Evolutionary conservation across 441 rosid species (phyloP).

Genomic region (Omphalea diandra): DNA sequence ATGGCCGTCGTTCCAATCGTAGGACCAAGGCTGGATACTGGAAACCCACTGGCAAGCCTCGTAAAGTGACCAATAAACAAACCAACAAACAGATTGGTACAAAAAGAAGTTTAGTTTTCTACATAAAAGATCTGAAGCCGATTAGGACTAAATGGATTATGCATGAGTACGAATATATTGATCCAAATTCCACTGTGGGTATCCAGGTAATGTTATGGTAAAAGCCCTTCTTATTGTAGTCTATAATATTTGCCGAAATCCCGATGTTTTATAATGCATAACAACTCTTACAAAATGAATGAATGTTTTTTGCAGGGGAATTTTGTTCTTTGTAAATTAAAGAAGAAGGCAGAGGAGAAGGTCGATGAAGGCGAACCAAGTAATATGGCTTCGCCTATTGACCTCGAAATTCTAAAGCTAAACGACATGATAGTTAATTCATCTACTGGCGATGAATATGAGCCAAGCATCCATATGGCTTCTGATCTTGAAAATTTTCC

Average conservation of each 20-base stretch:
- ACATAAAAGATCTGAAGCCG: not conserved
- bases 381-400: not conserved
- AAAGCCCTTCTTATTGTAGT: not conserved
- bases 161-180: conserved; percentile 13
- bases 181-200: not conserved
- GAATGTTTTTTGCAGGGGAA: conserved; percentile 20
- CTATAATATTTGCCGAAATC: too few species aligned
- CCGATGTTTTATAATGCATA: not conserved
- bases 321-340: conserved; percentile 14
- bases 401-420: not conserved
- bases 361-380: not conserved
- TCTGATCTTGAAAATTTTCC: conserved; percentile 7
- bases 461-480: not conserved
- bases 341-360: not conserved
- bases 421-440: not conserved
- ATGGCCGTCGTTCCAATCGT: conserved; percentile 24
- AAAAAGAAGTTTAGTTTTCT: conserved; percentile 16
- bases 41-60: conserved; percentile 49
- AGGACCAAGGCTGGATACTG: conserved; percentile 43
- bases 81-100: conserved; percentile 11
- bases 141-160: conserved; percentile 14
- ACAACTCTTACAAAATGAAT: too few species aligned
- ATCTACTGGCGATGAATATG: not conserved
- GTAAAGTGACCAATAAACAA: conserved; percentile 15
- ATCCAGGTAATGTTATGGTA: not conserved